phyloP scores from a whole-genome alignment of 371 early-diverging fungal genomes.

The Mortierella sp. region DNA sequence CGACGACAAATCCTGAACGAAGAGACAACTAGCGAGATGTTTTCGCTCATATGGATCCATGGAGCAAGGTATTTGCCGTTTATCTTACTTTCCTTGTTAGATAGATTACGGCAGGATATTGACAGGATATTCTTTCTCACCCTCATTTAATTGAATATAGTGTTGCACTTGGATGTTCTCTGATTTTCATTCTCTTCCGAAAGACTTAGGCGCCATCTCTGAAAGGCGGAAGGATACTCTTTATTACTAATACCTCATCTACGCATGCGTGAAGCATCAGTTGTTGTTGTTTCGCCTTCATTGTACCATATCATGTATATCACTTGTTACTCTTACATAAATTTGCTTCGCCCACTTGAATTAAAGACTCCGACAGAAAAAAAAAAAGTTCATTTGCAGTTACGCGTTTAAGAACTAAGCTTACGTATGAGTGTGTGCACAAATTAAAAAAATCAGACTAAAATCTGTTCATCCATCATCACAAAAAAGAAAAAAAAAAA shows the following conservation, averaged over 20 bases:
- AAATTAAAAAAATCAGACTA: too few species aligned
- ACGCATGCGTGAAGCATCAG: background rate
- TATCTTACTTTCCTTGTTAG: background rate
- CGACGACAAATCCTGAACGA: conserved; percentile 39
- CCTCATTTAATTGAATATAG: conserved; percentile 15
- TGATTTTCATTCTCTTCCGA: conserved; percentile 54
- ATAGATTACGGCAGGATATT: too few species aligned
- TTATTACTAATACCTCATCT: background rate
- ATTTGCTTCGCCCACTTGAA: background rate
- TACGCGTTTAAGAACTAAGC: background rate
- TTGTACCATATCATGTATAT: conserved; percentile 24
- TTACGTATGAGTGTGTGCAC: background rate
- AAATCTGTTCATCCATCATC: background rate
- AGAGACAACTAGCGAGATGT: conserved; percentile 41
- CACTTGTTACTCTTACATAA: background rate
- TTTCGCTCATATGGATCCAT: conserved; percentile 55
- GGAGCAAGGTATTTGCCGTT: conserved; percentile 38
- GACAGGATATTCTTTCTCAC: too few species aligned
- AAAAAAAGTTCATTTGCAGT: too few species aligned
- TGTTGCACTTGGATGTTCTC: conserved; percentile 51
- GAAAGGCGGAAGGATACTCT: background rate
- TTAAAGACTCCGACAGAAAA: too few species aligned
- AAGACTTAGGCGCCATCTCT: conserved; percentile 25
- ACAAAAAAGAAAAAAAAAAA: background rate
- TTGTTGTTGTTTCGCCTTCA: background rate